A percentile compares a stretch with the other conserved stretches of the same genome.
Evolutionary conservation across 257 asterid species (phyloP).

Genomic region (Prunella vulgaris): DNA sequence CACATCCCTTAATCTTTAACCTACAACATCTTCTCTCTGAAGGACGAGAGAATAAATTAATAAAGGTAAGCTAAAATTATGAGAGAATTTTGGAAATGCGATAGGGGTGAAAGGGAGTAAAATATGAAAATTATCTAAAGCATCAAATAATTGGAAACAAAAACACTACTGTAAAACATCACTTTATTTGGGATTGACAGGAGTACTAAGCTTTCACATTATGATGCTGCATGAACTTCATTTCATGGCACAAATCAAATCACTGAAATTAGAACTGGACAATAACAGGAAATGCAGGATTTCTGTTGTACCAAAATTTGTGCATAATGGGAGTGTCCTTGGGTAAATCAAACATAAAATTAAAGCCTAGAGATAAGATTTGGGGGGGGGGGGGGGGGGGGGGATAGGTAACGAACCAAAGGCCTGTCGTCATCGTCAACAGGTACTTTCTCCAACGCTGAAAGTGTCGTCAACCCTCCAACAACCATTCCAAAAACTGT

Average conservation of each 20-base stretch:
- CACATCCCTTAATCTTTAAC: no score
- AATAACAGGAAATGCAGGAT: not conserved
- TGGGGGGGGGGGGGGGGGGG: constrained; percentile 4
- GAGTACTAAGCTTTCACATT: not conserved
- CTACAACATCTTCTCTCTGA: no score
- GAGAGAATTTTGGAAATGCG: no score
- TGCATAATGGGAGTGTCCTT: not conserved
- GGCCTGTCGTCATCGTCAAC: constrained; percentile 84
- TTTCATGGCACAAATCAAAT: not conserved
- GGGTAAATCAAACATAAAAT: constrained; percentile 4
- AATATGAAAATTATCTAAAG: no score
- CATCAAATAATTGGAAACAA: not conserved
- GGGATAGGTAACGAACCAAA: constrained; percentile 45
- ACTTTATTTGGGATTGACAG: no score
- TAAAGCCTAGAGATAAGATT: not conserved
- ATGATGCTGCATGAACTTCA: not conserved
- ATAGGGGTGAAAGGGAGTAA: no score
- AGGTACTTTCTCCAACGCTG: constrained; percentile 83
- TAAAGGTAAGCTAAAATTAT: no score
- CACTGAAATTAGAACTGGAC: not conserved
- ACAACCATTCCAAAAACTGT: constrained; percentile 92
- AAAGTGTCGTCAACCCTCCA: constrained; percentile 83
- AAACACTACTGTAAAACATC: no score
- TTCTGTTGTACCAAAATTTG: not conserved
- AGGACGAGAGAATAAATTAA: no score